These are phyloP conservation scores for Iberis pinnata DNA, from an alignment of 345 rosid species.

Conservation along the genomic window DNA sequence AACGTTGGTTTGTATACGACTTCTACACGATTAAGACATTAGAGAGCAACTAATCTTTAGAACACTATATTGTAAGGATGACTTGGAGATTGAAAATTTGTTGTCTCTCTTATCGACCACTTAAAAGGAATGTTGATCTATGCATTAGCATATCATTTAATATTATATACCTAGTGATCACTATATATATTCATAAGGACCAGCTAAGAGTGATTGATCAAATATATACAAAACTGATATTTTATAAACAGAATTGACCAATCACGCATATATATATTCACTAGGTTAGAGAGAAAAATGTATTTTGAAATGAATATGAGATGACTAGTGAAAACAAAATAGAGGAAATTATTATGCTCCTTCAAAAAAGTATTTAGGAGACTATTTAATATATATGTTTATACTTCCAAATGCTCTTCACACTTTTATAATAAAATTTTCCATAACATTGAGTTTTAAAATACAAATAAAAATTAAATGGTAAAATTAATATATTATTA, in stretches of 20 bases:
- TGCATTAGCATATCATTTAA: slow-evolving; percentile 22
- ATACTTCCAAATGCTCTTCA: too few relatives aligned
- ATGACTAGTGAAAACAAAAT: too few relatives aligned
- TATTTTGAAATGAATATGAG: too few relatives aligned
- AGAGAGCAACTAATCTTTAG: slow-evolving; percentile 10
- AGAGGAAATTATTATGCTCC: too few relatives aligned
- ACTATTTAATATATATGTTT: too few relatives aligned
- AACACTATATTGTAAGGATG: slow-evolving; percentile 11
- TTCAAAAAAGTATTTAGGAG: too few relatives aligned
- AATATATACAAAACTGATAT: not conserved
- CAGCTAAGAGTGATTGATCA: slow-evolving; percentile 5
- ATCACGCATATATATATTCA: not conserved
- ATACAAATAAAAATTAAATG: too few relatives aligned
- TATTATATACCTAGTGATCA: not conserved
- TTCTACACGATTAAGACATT: slow-evolving; percentile 12
- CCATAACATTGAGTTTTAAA: too few relatives aligned
- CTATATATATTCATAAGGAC: not conserved
- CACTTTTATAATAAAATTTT: too few relatives aligned
- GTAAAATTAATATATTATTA: too few relatives aligned
- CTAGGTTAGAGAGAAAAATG: not conserved
- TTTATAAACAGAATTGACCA: not conserved
- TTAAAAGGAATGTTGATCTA: slow-evolving; percentile 26
- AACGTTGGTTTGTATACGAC: slow-evolving; percentile 6
- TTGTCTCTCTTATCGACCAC: slow-evolving; percentile 27
- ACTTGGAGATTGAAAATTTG: slow-evolving; percentile 1